phyloP scores from a whole-genome alignment of 169 alveolate species.

The Eimeria nieschulzi region DNA sequence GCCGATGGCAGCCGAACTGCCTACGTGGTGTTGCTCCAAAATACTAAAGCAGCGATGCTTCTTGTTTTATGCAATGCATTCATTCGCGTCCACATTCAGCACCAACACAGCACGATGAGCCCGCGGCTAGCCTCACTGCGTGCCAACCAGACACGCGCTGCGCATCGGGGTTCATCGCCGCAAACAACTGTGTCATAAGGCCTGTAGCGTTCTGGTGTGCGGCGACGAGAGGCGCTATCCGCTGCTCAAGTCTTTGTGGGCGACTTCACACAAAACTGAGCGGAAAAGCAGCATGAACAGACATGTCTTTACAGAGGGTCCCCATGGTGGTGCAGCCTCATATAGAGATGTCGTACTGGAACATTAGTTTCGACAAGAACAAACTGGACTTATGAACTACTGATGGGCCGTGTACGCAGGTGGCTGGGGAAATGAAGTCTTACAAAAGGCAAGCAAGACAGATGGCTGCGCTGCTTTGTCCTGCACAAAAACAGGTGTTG shows the following conservation, averaged over 20 bases:
- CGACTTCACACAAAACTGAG: slow-evolving; percentile 62
- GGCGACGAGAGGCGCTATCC: slow-evolving; percentile 39
- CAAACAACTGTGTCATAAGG: too few relatives aligned
- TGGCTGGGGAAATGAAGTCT: background rate
- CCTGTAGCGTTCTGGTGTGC: too few relatives aligned
- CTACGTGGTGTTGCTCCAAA: slow-evolving; percentile 39
- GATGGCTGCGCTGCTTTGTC: slow-evolving; percentile 68
- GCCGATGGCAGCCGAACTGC: background rate
- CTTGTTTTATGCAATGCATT: slow-evolving; percentile 38
- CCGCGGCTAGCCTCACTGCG: slow-evolving; percentile 34
- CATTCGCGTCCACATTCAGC: slow-evolving; percentile 41
- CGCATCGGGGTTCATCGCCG: slow-evolving; percentile 56
- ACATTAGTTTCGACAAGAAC: too few relatives aligned
- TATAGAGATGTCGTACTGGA: too few relatives aligned
- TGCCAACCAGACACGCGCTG: slow-evolving; percentile 40
- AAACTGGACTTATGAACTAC: too few relatives aligned
- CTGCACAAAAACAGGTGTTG: background rate
- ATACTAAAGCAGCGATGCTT: slow-evolving; percentile 24
- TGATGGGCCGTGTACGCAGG: background rate
- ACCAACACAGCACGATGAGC: slow-evolving; percentile 32
- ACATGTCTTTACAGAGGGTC: background rate
- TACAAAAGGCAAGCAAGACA: slow-evolving; percentile 70
- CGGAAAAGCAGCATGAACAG: background rate
- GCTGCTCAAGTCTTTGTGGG: slow-evolving; percentile 61
- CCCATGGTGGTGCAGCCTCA: background rate